phyloP scores from a whole-genome alignment of 2,329 filamentous ascomycete species.

The Teratosphaeria epicoccoides region DNA sequence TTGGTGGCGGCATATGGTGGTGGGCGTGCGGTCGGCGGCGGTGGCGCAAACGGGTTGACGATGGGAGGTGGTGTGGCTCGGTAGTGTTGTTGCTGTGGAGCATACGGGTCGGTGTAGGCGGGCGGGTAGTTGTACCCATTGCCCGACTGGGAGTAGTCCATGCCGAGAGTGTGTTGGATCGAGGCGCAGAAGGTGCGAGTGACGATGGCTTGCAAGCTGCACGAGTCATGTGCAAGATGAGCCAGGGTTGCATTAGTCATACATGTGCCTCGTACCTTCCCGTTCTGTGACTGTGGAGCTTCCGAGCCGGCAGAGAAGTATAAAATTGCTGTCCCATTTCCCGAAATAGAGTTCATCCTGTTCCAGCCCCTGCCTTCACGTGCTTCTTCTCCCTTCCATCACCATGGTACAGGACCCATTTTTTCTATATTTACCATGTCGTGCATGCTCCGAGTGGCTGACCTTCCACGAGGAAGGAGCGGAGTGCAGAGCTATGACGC shows the following conservation, averaged over 20 bases:
- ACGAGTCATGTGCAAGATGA: neutral
- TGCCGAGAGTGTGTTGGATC: too few relatives aligned
- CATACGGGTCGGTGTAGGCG: conserved; percentile 33
- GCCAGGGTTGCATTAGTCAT: too few relatives aligned
- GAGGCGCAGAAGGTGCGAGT: neutral
- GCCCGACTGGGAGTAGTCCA: conserved; percentile 9
- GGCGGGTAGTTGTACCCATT: conserved; percentile 12
- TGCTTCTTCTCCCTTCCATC: neutral
- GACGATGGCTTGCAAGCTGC: neutral
- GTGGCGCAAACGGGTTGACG: conserved; percentile 67
- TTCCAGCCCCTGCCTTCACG: neutral
- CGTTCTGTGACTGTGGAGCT: too few relatives aligned
- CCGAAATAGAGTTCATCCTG: neutral
- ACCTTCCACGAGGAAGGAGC: too few relatives aligned
- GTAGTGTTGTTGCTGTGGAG: conserved; percentile 29
- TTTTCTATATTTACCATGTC: too few relatives aligned
- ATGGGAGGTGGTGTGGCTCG: conserved; percentile 51
- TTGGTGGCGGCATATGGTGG: conserved; percentile 18
- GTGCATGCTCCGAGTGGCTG: too few relatives aligned
- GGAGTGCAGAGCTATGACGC: neutral
- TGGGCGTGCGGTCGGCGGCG: conserved; percentile 39
- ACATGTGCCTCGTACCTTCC: too few relatives aligned
- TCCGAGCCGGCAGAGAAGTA: too few relatives aligned
- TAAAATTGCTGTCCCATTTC: too few relatives aligned
- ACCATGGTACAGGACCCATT: too few relatives aligned